Base-by-base conservation (phyloP, 805 yeast genomes). In the Suhomyces prunicola region DNA sequence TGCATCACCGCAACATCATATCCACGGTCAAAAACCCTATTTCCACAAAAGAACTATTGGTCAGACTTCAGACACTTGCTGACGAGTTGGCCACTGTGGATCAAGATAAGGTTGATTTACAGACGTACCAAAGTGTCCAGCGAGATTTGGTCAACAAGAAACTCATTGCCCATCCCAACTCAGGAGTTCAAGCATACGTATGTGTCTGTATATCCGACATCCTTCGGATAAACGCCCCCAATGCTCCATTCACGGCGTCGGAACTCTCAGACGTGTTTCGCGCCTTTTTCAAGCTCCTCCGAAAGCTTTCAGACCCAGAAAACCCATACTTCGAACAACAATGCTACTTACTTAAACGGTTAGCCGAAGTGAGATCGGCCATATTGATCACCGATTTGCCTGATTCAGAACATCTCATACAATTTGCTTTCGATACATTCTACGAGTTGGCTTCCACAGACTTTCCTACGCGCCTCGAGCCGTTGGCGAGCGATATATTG, bases 141-240 rank as follows among this genome's bases (percentile, higher is more conserved):
- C 68, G 66, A 24, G 85, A 82, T 45, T 70, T 90, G 36, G 72
- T 81, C 13, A 81, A 81, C 60, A 79, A 77, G 53, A 88, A 86
- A 59, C 70, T 89, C 12, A 54, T 87, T 2, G 73, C 71, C 35
- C 86, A 85, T 61, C 76, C 81, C 47, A 90, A 89, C 62, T 54
- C 65, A 3, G 94, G 93, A 5, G 83, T 91, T 6, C 87, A 84
- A 57, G 83, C 92, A 0, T 82, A 76, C 53, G 80, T 80, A 1
- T 84, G 94, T 6, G 86, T 96, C 62, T 85, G 94, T 57, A 57
- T 90, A 6, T 77, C 90, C 5, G 96, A 91, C 64, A 74, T 92
- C 8, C 68, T 91, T 42, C 75, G 96, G 53, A 67, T 92, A 13
- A 86, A 79, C 61, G 97, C 96, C 0, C 97, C 97, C 0, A 89